Evolutionary conservation across 345 rosid species (phyloP).

Genomic region (Hibiscus tridactylites): DNA sequence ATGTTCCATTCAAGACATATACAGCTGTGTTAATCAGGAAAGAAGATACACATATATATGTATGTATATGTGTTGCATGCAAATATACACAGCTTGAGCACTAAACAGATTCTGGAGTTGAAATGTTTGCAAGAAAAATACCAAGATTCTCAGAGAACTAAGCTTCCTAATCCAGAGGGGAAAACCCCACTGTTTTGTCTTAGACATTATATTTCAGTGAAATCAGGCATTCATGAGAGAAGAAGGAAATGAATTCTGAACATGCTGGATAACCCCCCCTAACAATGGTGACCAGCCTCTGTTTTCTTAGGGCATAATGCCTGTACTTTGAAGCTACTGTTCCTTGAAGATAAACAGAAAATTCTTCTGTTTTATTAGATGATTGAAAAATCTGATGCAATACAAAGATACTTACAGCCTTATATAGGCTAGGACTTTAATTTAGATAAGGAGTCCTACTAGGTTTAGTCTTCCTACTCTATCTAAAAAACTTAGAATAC

Average conservation of each 20-base stretch:
- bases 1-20: conserved; percentile 5
- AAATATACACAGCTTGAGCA: not conserved
- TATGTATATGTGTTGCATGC: not conserved
- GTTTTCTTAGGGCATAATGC: not conserved
- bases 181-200: not conserved
- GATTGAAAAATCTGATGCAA: no score
- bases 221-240: not conserved
- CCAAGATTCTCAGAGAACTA: not conserved
- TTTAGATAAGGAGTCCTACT: no score
- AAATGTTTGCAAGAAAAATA: not conserved
- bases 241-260: not conserved
- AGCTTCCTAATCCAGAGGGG: not conserved
- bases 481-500: no score
- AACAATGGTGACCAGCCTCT: not conserved
- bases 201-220: not conserved
- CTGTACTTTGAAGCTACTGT: not conserved
- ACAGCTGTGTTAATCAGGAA: conserved; percentile 7
- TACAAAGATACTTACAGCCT: no score
- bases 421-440: no score
- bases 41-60: not conserved
- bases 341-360: no score
- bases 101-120: not conserved
- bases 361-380: no score
- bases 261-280: not conserved
- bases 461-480: no score